phyloP scores from a whole-genome alignment of 2,329 filamentous ascomycete genomes.

The Trichoderma brevicompactum region DNA sequence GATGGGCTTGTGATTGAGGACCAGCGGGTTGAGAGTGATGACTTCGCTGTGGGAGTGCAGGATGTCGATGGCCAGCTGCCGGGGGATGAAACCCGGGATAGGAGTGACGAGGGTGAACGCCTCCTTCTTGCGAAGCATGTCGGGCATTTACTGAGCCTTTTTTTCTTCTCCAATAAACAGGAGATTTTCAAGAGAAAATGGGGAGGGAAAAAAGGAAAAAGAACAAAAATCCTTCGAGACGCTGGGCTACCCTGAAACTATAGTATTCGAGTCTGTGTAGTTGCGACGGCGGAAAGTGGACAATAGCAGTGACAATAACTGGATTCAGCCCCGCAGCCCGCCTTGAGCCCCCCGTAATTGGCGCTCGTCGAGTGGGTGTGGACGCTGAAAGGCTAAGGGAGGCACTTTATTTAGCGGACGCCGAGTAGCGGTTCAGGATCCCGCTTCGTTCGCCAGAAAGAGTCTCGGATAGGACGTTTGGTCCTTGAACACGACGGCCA shows the following conservation, averaged over 20 bases:
- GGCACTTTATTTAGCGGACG: slow-evolving; percentile 24
- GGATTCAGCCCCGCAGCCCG: slow-evolving; percentile 17
- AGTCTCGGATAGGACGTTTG: too few species aligned
- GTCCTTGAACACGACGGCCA: too few species aligned
- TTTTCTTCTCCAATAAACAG: too few species aligned
- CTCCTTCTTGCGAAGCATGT: slow-evolving; percentile 65
- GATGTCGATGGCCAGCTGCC: slow-evolving; percentile 73
- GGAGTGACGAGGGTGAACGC: slow-evolving; percentile 71
- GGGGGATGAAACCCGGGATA: slow-evolving; percentile 70
- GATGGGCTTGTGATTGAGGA: slow-evolving; percentile 66
- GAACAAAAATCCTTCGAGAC: not conserved
- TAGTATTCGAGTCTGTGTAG: not conserved
- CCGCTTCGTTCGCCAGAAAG: too few species aligned
- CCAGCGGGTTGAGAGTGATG: slow-evolving; percentile 72
- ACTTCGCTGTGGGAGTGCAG: slow-evolving; percentile 72
- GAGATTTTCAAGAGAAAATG: not conserved
- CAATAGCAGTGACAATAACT: slow-evolving; percentile 13
- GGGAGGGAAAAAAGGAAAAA: not conserved
- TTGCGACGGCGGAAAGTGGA: not conserved
- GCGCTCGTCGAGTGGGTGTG: slow-evolving; percentile 18
- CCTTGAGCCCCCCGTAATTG: slow-evolving; percentile 20
- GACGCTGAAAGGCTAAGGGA: not conserved
- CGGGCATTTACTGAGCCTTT: slow-evolving; percentile 29
- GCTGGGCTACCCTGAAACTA: not conserved
- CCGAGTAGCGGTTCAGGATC: not conserved